Evolutionary conservation across 2,329 filamentous ascomycete species (phyloP), one percentile per base, ranked within the genome.

Genomic region (Juglanconis sp.): DNA sequence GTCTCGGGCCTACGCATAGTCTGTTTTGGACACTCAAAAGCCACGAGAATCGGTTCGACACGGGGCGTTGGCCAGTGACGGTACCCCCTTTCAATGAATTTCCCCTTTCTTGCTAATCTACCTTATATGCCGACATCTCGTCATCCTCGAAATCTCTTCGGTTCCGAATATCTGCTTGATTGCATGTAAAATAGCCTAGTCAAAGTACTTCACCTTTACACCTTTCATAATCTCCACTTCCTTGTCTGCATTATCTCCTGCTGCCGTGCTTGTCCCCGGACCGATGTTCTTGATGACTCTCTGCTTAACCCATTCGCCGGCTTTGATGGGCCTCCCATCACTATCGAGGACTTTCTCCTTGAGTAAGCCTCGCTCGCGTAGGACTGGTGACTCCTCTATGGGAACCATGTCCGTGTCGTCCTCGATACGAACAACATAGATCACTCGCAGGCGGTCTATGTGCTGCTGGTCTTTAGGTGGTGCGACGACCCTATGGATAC

Each of bases 341-440:
- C 51, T 59, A 4, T 47, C 64, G 9, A 68, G 44, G 8, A 63
- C 50, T 13, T 61, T 64, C 3, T 59, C 61, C 5, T 64, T 63
- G 36, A 67, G 52, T 15, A 67, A 60, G 7, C 72, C 71, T 34
- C 68, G 49, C 17, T 76, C 69, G 32, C 69, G 67, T 49, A 81
- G 60, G 24, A 71, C 63, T 1, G 67, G 68, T 9, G 65, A 69
- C 59, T 73, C 64, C 9, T 58, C 47, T 0, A 73, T 64, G 1
- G 71, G 66, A 2, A 69, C 64, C 52, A 74, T 55, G 15, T 69
- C 65, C 34, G 70, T 63, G 30, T 69, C 60, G 48, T 72, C 70
- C 17, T 70, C 68, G 30, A 66, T 77, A 67, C 77, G 71, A 6
- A 78, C 80, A 68, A 80, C 80, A 56, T 80, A 81, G 50, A 81